Base-by-base conservation (phyloP, 2,329 filamentous ascomycete species). In the Aspergillus ochraceoroseus region DNA sequence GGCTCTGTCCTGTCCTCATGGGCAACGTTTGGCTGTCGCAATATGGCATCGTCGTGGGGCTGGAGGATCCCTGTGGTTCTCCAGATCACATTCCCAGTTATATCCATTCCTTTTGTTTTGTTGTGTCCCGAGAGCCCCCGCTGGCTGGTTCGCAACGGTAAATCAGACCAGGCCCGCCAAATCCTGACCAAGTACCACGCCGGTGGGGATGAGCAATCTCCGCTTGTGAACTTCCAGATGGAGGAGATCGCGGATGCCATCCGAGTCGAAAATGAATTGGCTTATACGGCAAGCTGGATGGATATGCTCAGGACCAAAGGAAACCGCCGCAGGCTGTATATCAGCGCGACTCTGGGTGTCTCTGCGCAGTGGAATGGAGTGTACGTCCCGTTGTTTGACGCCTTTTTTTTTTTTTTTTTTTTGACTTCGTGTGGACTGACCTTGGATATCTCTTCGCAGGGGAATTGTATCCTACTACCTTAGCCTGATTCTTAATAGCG, bases 41-140 rank as follows among this genome's bases (percentile, higher is more conserved):
- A 48, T 11, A 56, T 57, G 26, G 38, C 28, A 31, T 53, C 46
- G 20, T 45, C 51, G 30, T 77, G 73, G 75, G 67, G 67, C 0
- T 74, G 71, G 75, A 64, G 72, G 31, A 63, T 77, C 12, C 77
- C 76, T 0, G 72, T 72, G 1, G 61, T 78, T 3, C 54, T 76
- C 2, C 77, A 80, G 53, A 68, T 70, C 29, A 44, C 71, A 3
- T 72, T 68, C 8, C 70, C 70, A 9, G 44, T 68, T 9, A 52
- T 52, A 26, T 50, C 53, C 17, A 53, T 64, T 55, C 67, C 74
- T 46, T 63, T 76, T 12, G 39, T 59, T 7, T 67, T 72, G 38
- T 71, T 76, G 35, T 67, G 78, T 4, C 78, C 79, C 0, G 80
- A 83, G 47, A 77, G 72, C 0, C 79, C 79, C 1, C 70, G 79